phyloP scores from a whole-genome alignment of 208 protist species.

The Crithidia acanthocephali region DNA sequence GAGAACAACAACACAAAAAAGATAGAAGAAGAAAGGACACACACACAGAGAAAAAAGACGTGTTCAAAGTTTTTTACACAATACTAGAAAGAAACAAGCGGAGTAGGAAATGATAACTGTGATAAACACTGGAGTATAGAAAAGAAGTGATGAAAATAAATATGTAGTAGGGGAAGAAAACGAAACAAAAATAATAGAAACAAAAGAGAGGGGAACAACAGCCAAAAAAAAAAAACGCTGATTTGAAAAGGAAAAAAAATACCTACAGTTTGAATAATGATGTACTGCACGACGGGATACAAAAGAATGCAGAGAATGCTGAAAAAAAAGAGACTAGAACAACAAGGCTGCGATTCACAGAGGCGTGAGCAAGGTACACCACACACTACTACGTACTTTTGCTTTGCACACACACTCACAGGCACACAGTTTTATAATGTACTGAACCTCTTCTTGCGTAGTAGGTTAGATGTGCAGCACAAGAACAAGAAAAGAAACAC shows the following conservation, averaged over 20 bases:
- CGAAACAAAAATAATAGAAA: not conserved
- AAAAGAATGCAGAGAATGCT: too few species aligned
- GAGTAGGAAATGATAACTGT: slow-evolving; percentile 1
- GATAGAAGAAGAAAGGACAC: not conserved
- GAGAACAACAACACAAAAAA: slow-evolving; percentile 1
- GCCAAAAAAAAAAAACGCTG: not conserved
- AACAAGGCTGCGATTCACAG: too few species aligned
- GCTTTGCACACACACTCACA: too few species aligned
- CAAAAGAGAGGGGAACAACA: not conserved
- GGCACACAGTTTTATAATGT: not conserved
- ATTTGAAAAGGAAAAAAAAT: slow-evolving; percentile 7
- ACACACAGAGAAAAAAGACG: not conserved
- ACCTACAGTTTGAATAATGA: not conserved
- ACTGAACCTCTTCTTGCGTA: not conserved
- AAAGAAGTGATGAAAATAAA: not conserved
- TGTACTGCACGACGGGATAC: too few species aligned
- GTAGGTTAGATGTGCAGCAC: not conserved
- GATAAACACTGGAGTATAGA: slow-evolving; percentile 2
- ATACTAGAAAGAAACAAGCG: not conserved
- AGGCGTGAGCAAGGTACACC: too few species aligned
- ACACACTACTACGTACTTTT: not conserved
- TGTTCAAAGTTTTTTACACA: not conserved
- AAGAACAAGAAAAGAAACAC: not conserved
- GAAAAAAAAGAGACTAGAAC: too few species aligned
- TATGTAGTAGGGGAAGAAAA: not conserved